phyloP scores from a whole-genome alignment of 495 filamentous ascomycete species.

The Elasticomyces elasticus region DNA sequence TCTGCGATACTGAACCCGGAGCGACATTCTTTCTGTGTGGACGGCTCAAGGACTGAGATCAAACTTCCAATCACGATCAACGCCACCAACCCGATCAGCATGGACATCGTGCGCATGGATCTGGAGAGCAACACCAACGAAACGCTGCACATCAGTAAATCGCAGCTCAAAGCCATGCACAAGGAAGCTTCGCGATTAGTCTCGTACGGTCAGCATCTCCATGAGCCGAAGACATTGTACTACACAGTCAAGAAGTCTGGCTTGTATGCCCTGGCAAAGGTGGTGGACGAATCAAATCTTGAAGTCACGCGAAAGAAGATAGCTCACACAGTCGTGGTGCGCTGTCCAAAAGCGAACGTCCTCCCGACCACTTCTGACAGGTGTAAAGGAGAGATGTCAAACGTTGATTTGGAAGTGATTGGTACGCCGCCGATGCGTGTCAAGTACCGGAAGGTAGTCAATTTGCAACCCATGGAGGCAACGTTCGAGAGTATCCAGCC shows the following conservation, averaged over 20 bases:
- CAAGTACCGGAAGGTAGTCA: slow-evolving; percentile 77
- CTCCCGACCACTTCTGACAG: slow-evolving; percentile 52
- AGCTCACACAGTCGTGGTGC: slow-evolving; percentile 69
- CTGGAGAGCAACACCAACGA: slow-evolving; percentile 69
- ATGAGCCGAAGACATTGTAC: slow-evolving; percentile 37
- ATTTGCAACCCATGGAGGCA: slow-evolving; percentile 60
- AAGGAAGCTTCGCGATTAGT: slow-evolving; percentile 47
- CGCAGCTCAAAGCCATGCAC: slow-evolving; percentile 58
- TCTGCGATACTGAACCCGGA: slow-evolving; percentile 82
- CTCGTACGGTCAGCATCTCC: slow-evolving; percentile 37
- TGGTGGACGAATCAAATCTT: slow-evolving; percentile 84
- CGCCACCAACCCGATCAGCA: slow-evolving; percentile 73
- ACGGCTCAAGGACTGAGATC: slow-evolving; percentile 46
- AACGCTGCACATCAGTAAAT: slow-evolving; percentile 58
- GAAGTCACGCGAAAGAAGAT: slow-evolving; percentile 63
- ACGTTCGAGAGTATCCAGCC: slow-evolving; percentile 87
- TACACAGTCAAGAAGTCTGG: slow-evolving; percentile 70
- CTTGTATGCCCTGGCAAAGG: slow-evolving; percentile 70
- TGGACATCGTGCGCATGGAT: slow-evolving; percentile 78
- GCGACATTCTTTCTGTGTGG: slow-evolving; percentile 64
- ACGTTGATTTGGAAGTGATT: slow-evolving; percentile 68
- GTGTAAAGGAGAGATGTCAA: slow-evolving; percentile 78
- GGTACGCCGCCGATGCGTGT: slow-evolving; percentile 88
- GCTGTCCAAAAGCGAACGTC: slow-evolving; percentile 69
- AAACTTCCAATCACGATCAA: slow-evolving; percentile 84